A percentile compares a stretch with the other conserved stretches of the same genome.
Conservation (phyloP, 2,329 filamentous ascomycete species). For the Plenodomus biglobosus region DNA sequence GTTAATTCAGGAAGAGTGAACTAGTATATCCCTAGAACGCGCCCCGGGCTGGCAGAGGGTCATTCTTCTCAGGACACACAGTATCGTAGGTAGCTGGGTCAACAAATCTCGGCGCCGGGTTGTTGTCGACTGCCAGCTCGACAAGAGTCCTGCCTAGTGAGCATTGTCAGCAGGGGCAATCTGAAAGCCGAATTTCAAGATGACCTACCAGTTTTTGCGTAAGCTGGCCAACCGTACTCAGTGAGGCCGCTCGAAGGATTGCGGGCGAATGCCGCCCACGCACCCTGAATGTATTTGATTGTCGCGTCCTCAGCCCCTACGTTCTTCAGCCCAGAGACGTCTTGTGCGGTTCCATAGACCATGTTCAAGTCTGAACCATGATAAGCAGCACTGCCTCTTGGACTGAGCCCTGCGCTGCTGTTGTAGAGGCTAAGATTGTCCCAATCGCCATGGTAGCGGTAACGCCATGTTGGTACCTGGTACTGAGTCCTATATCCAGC, state of each 20-base stretch:
- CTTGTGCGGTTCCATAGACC: constrained; percentile 37
- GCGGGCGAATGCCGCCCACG: constrained; percentile 39
- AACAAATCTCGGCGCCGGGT: constrained; percentile 18
- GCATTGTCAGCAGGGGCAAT: not conserved
- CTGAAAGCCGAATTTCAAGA: not conserved
- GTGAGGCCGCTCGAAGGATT: constrained; percentile 35
- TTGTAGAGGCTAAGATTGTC: constrained; percentile 40
- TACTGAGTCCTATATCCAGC: constrained; percentile 25
- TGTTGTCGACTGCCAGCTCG: constrained; percentile 24
- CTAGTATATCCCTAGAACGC: constrained; percentile 15
- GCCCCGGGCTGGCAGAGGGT: constrained; percentile 27
- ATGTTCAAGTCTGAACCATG: constrained; percentile 42
- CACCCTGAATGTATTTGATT: constrained; percentile 38
- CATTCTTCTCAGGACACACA: constrained; percentile 25
- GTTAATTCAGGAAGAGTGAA: not conserved
- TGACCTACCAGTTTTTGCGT: constrained; percentile 15
- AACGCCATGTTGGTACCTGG: constrained; percentile 41
- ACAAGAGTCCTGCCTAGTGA: constrained; percentile 21
- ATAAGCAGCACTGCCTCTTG: constrained; percentile 40
- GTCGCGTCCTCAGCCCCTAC: constrained; percentile 29
- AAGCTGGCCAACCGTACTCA: constrained; percentile 38
- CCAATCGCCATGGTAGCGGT: constrained; percentile 43
- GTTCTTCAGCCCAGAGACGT: constrained; percentile 27
- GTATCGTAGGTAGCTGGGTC: constrained; percentile 22
- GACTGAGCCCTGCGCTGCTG: constrained; percentile 22